A percentile compares a stretch with the other conserved stretches of the same genome.
These are phyloP conservation scores for Hortaea werneckii DNA, from an alignment of 2,329 filamentous ascomycete genomes.

Conservation along the genomic window DNA sequence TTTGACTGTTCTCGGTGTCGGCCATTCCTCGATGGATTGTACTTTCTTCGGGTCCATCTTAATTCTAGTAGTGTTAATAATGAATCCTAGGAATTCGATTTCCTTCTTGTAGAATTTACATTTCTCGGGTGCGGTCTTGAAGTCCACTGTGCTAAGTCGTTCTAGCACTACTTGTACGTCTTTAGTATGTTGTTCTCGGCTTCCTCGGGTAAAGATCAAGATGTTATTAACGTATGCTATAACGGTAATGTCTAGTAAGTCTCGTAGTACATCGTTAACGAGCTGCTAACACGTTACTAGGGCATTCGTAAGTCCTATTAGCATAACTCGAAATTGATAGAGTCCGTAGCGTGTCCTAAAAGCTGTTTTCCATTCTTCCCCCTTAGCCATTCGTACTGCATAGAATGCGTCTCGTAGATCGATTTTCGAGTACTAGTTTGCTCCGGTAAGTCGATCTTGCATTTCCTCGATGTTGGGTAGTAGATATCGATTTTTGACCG, in stretches of 20 bases:
- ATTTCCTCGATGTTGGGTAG: constrained; percentile 17
- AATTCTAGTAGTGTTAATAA: constrained; percentile 18
- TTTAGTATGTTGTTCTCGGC: constrained; percentile 13
- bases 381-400: constrained; percentile 14
- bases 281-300: constrained; percentile 15
- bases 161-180: constrained; percentile 18
- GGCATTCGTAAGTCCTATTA: constrained; percentile 16
- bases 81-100: constrained; percentile 23
- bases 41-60: constrained; percentile 21
- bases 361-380: constrained; percentile 16
- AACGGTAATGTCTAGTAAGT: constrained; percentile 15
- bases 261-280: constrained; percentile 18
- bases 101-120: constrained; percentile 21
- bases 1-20: background rate
- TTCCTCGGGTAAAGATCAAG: constrained; percentile 21
- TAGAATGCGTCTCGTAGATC: constrained; percentile 18
- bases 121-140: constrained; percentile 15
- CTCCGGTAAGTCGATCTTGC: constrained; percentile 9
- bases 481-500: constrained; percentile 18
- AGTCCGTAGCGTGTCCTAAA: constrained; percentile 14
- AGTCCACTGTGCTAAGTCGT: constrained; percentile 9
- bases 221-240: constrained; percentile 20
- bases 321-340: constrained; percentile 19
- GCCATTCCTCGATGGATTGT: constrained; percentile 13
- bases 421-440: constrained; percentile 14